Evolutionary conservation across 768 basidiomycete species (phyloP).

Genomic region (Rhizopogon salebrosus): DNA sequence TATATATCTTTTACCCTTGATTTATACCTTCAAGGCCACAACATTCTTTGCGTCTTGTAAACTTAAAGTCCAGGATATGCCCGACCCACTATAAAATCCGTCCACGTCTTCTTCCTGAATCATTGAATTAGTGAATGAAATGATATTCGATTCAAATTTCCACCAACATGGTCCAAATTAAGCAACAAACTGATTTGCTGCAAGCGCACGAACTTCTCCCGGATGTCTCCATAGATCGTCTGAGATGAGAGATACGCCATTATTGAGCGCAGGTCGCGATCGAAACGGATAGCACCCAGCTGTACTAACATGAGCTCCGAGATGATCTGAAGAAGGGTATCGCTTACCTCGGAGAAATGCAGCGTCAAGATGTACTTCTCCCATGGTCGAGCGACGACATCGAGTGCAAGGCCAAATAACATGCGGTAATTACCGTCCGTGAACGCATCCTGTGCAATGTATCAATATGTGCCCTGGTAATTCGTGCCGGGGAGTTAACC

Average conservation of each 20-base stretch:
- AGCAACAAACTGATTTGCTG: conserved; percentile 92
- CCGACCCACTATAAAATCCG: conserved; percentile 91
- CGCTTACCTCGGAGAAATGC: conserved; percentile 80
- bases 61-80: conserved; percentile 83
- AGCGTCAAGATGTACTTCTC: conserved; percentile 80
- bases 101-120: conserved; percentile 90
- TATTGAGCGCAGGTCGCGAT: conserved; percentile 84
- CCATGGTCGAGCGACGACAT: conserved; percentile 91
- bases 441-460: conserved; percentile 60
- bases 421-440: conserved; percentile 85
- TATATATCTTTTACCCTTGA: conserved; percentile 2
- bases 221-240: conserved; percentile 81
- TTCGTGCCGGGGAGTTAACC: conserved; percentile 33
- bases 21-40: conserved; percentile 46
- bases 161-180: conserved; percentile 71
- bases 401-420: conserved; percentile 82
- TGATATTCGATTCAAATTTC: neutral
- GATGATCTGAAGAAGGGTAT: neutral
- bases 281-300: conserved; percentile 95
- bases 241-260: conserved; percentile 82
- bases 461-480: neutral
- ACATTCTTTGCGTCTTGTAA: conserved; percentile 72
- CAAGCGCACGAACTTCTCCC: conserved; percentile 88
- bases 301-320: conserved; percentile 26
- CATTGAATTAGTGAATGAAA: neutral